phyloP scores from a whole-genome alignment of 352 stramenopile species.

The Pythium volutum region DNA sequence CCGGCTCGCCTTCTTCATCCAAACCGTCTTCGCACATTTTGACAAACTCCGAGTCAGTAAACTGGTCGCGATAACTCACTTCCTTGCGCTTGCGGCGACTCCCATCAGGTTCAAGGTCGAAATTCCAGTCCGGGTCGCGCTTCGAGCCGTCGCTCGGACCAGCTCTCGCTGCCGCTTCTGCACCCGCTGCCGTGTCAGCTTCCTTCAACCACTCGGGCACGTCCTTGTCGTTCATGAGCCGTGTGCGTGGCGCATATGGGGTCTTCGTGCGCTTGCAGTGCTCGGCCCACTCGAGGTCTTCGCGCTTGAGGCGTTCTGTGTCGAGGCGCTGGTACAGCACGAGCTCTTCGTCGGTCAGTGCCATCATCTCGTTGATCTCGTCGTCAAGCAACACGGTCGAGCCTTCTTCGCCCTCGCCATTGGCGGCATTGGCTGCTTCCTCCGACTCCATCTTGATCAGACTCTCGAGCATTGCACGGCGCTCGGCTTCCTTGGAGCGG shows the following conservation, averaged over 20 bases:
- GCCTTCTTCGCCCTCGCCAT: constrained; percentile 54
- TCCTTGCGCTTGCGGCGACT: constrained; percentile 75
- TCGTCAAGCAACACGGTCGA: constrained; percentile 73
- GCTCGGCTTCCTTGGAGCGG: constrained; percentile 81
- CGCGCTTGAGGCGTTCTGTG: constrained; percentile 50
- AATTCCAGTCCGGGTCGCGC: constrained; percentile 58
- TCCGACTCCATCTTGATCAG: constrained; percentile 89
- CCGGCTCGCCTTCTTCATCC: constrained; percentile 34
- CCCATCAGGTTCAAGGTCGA: constrained; percentile 46
- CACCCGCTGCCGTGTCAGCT: constrained; percentile 35
- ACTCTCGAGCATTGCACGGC: constrained; percentile 81
- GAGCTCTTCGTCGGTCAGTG: constrained; percentile 82
- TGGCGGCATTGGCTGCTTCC: constrained; percentile 62
- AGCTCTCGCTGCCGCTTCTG: not conserved
- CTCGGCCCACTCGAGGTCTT: constrained; percentile 64
- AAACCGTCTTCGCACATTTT: constrained; percentile 87
- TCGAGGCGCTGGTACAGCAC: constrained; percentile 77
- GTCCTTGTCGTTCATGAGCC: constrained; percentile 73
- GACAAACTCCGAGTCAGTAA: constrained; percentile 84
- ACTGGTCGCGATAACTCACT: constrained; percentile 85
- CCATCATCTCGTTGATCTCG: constrained; percentile 90
- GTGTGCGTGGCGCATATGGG: constrained; percentile 38
- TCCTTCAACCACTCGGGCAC: constrained; percentile 73
- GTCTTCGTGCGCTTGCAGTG: constrained; percentile 62
- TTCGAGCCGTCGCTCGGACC: constrained; percentile 21